A percentile compares a stretch with the other conserved stretches of the same genome.
Conservation (phyloP, 768 basidiomycete species). For the Agaricus sinodeliciosus region DNA sequence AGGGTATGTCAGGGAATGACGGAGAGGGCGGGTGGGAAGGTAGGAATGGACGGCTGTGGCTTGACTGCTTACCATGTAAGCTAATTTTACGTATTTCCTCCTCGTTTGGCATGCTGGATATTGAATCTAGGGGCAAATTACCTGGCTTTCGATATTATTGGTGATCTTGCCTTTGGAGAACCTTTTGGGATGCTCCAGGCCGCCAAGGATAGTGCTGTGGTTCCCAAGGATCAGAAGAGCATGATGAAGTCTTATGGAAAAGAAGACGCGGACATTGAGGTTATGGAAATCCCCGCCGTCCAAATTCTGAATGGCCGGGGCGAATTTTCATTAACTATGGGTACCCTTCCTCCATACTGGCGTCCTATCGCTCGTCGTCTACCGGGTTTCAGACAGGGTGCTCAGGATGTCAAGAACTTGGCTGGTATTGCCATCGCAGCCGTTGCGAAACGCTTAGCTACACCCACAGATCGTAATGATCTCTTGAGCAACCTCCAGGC, state of each 20-base stretch:
- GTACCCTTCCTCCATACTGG: conserved; percentile 66
- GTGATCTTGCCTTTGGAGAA: conserved; percentile 80
- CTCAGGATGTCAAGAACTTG: conserved; percentile 59
- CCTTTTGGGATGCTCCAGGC: conserved; percentile 86
- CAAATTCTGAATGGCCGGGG: conserved; percentile 84
- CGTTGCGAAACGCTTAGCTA: conserved; percentile 67
- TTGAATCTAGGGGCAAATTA: conserved; percentile 40
- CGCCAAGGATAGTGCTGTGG: conserved; percentile 65
- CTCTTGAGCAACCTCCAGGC: conserved; percentile 75
- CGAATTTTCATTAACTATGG: conserved; percentile 81
- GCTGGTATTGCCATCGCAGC: conserved; percentile 77
- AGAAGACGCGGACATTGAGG: conserved; percentile 31
- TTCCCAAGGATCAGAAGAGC: conserved; percentile 48
- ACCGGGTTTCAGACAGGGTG: conserved; percentile 74
- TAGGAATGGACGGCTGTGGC: conserved; percentile 57
- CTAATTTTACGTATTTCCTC: conserved; percentile 4
- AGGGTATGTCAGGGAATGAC: conserved; percentile 50
- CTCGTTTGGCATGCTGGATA: conserved; percentile 9
- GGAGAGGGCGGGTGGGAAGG: conserved; percentile 66
- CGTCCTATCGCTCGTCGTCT: conserved; percentile 56
- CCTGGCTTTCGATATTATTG: conserved; percentile 66
- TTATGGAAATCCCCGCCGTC: conserved; percentile 68
- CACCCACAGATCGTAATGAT: conserved; percentile 70
- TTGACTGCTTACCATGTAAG: conserved; percentile 70
- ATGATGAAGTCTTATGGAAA: conserved; percentile 54